These are phyloP conservation scores for Solanum neorickii DNA, from an alignment of 257 asterid species.

Conservation along the genomic window DNA sequence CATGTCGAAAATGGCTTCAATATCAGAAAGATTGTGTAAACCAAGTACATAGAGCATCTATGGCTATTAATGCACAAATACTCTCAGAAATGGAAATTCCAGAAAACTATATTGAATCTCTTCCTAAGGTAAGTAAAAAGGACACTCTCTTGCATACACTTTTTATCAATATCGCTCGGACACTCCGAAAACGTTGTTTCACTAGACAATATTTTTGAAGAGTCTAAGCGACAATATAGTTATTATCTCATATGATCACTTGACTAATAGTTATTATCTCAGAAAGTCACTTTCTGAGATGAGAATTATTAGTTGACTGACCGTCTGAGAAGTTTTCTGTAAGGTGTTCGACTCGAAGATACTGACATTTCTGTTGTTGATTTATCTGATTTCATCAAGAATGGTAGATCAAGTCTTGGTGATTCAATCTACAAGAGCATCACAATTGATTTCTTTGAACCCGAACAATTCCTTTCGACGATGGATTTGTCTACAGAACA, in stretches of 20 bases:
- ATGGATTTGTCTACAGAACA: constrained; percentile 77
- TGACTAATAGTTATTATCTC: not conserved
- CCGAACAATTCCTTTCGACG: constrained; percentile 46
- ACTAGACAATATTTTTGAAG: not conserved
- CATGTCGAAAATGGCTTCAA: constrained; percentile 38
- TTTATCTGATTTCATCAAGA: constrained; percentile 19
- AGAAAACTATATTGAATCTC: constrained; percentile 73
- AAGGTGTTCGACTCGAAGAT: not conserved
- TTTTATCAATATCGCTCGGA: not conserved
- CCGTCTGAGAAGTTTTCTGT: rapidly evolving
- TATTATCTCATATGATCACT: too few species aligned
- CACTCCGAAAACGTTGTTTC: not conserved
- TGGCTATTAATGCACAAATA: constrained; percentile 82
- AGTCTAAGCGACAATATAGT: not conserved
- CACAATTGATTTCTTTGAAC: constrained; percentile 66
- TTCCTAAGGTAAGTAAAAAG: constrained; percentile 53
- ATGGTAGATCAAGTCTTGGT: constrained; percentile 80
- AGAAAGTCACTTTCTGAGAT: not conserved
- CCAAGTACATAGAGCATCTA: constrained; percentile 78
- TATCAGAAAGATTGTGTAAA: constrained; percentile 63
- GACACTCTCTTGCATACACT: not conserved
- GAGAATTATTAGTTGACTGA: not conserved
- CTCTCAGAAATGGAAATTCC: constrained; percentile 86
- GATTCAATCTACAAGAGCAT: constrained; percentile 61
- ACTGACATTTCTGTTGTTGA: not conserved